Evolutionary conservation across 768 basidiomycete species (phyloP).

Genomic region (Crassisporium funariophilum): DNA sequence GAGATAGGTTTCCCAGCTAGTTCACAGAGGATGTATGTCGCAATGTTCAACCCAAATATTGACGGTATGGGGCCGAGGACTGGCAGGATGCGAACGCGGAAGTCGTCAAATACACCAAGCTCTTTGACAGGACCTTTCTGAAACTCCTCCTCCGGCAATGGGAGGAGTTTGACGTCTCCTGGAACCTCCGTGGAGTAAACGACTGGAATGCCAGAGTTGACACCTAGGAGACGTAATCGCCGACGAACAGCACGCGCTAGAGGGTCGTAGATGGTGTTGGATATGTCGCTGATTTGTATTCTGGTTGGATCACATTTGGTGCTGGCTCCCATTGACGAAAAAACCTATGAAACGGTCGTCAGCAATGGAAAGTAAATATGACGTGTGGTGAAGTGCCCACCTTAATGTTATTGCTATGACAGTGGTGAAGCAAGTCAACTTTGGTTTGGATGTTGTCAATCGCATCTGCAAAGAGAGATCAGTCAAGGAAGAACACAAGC

Average conservation of each 20-base stretch:
- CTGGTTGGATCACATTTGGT: slow-evolving; percentile 95
- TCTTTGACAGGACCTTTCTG: slow-evolving; percentile 87
- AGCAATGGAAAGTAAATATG: background rate
- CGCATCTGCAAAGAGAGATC: slow-evolving; percentile 56
- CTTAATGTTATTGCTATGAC: slow-evolving; percentile 77
- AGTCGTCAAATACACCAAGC: slow-evolving; percentile 88
- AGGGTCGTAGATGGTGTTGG: slow-evolving; percentile 90
- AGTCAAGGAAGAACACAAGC: background rate
- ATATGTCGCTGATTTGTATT: slow-evolving; percentile 94
- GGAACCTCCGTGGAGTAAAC: slow-evolving; percentile 97
- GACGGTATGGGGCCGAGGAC: slow-evolving; percentile 88
- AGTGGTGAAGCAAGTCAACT: slow-evolving; percentile 90
- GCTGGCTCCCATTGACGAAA: slow-evolving; percentile 96
- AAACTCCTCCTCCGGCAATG: slow-evolving; percentile 91
- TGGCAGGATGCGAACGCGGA: slow-evolving; percentile 90
- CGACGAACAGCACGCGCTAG: slow-evolving; percentile 89
- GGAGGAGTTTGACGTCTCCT: slow-evolving; percentile 83
- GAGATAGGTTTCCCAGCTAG: slow-evolving; percentile 81
- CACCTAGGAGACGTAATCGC: slow-evolving; percentile 65
- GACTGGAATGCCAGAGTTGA: slow-evolving; percentile 73
- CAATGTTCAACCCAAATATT: slow-evolving; percentile 89
- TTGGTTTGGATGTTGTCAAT: slow-evolving; percentile 98
- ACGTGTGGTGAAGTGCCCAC: slow-evolving; percentile 37
- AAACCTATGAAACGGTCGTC: slow-evolving; percentile 63
- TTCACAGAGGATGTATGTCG: slow-evolving; percentile 86